Evolutionary conservation across 345 rosid genomes (phyloP), one percentile per base, ranked within the genome.

Genomic region (Eutrema yunnanense): DNA sequence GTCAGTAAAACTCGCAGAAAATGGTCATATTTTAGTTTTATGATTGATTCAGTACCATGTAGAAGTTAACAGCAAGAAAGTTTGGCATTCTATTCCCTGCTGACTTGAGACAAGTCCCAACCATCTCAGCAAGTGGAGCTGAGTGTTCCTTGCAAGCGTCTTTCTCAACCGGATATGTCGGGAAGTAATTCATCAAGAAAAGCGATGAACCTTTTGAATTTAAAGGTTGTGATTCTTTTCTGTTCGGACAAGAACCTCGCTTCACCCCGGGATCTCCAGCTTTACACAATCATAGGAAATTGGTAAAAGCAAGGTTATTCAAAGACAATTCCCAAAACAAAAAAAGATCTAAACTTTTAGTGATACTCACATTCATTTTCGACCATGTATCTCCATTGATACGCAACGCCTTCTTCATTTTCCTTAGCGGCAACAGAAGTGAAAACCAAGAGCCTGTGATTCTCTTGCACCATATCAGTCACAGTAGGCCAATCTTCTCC

Each of bases 401-500:
- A 95, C 4, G 99, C 97, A 77, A 95, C 79, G 7, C 99, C 99
- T 90, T 95, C 96, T 66, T 90, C 97, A 26, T 90, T 87, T 87
- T 95, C 97, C 80, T 95, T 95, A 0, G 96, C 85, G 40, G 96
- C 92, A 76, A 85, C 82, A 60, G 97, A 95, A 67, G 99, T 88
- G 85, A 95, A 95, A 77, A 88, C 97, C 46, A 95, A 76, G 71
- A 95, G 96, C 48, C 99, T 78, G 48, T 81, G 81, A 82, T 90
- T 92, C 61, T 83, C 78, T 76, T 88, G 93, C 70, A 88, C 96
- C 97, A 95, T 90, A 62, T 88, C 86, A n/a, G 82, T 81, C 67
- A 95, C 93, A 71, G 92, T 86, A 42, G 96, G 97, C 99, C 99
- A 95, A 76, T 95, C 99, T 81, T 86, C 89, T 27, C 99, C 97